Evolutionary conservation across 495 filamentous ascomycete genomes (phyloP), one percentile per base, ranked within the genome.

Genomic region (Aspergillus campestris): DNA sequence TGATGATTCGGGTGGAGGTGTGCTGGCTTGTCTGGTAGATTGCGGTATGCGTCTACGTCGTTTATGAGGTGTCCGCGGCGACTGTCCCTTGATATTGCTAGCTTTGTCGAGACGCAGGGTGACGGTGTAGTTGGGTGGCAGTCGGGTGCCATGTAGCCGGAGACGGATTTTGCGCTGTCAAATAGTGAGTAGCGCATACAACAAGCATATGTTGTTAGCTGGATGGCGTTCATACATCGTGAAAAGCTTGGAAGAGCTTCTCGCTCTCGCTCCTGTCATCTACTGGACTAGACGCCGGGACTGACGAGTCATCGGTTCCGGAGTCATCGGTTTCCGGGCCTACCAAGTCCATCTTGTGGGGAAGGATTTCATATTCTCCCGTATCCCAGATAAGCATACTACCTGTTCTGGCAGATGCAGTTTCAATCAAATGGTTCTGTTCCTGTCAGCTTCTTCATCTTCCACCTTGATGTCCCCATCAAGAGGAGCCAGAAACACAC

Each of bases 311-410:
- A 15, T 60, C 50, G 5, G 64, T 63, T 7, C 42, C 31, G 8
- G 74, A 71, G 42, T 76, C 70, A 27, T 76, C 75, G 7, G 67
- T 73, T 24, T 69, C 61, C 0, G 66, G 66, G 8, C 42, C 55
- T 6, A 63, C 57, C 40, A 64, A 41, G 0, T 48, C 42, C 12
- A 49, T 44, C 8, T 63, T 53, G 13, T 70, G 65, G 2, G 77
- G 71, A 3, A 86, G 64, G 18, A 84, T 51, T 40, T 70, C 65
- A 52, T 84, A 84, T 44, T 80, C 79, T 7, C 81, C 82, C 1
- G 79, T 84, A 45, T 86, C 82, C 82, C 81, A 86, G 31, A 86
- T 81, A 10, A 86, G 71, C 11, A 86, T 64, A 11, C 77, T 82
- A 2, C 82, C 82, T 0, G 79, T 83, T 9, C 63, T 62, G 8